A percentile compares a stretch with the other conserved stretches of the same genome.
phyloP scores from a whole-genome alignment of 2,329 filamentous ascomycete genomes.

The Thermothelomyces thermophilus region DNA sequence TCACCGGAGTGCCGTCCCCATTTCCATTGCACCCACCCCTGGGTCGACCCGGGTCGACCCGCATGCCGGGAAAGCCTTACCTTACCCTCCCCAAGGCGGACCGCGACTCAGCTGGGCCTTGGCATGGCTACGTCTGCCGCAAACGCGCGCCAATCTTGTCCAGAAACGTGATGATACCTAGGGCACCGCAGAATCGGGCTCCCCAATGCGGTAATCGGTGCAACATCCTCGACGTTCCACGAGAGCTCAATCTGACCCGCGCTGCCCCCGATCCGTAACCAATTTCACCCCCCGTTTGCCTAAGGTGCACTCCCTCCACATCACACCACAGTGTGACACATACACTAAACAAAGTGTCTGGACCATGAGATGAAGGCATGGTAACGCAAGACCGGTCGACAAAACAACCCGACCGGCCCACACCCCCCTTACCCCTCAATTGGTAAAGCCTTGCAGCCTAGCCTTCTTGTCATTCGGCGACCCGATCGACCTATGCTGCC shows the following conservation, averaged over 20 bases:
- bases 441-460: no score
- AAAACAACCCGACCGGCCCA: no score
- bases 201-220: not conserved
- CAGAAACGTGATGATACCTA: not conserved
- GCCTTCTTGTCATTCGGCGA: no score
- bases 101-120: constrained; percentile 17
- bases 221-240: not conserved
- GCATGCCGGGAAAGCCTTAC: constrained; percentile 15
- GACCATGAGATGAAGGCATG: no score
- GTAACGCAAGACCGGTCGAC: no score
- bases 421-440: no score
- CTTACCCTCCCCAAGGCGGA: constrained; percentile 15
- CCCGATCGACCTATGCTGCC: no score
- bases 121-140: constrained; percentile 13
- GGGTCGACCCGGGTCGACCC: not conserved
- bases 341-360: not conserved
- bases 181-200: constrained; percentile 2
- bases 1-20: constrained; percentile 12
- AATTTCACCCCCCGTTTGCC: not conserved
- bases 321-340: constrained; percentile 43
- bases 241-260: not conserved
- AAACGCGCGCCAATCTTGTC: constrained; percentile 13
- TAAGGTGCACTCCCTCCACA: constrained; percentile 39
- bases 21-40: not conserved
- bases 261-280: not conserved